Evolutionary conservation across 768 basidiomycete genomes (phyloP), one percentile per base, ranked within the genome.

Genomic region (Coprinopsis cinerea): DNA sequence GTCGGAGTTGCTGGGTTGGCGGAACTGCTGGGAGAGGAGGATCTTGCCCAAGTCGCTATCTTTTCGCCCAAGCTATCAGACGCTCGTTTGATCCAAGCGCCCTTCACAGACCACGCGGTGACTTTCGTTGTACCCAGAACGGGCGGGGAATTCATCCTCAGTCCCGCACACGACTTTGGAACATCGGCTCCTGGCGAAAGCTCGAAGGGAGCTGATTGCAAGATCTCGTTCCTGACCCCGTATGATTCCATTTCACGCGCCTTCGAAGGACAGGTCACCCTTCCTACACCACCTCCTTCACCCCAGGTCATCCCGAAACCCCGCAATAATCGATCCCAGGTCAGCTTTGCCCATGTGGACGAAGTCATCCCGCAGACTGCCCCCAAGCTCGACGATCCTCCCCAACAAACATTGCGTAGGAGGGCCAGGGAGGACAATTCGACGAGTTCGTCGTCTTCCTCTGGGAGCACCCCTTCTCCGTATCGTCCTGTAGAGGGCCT

Each of bases 261-360:
- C 22, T 44, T 59, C 0, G 28, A 34, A 4, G 34, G 50, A 26
- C 40, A 47, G 2, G 54, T 56, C n/a, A 46, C 51, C 22, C 56
- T 72, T 6, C 70, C 67, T 3, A 71, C 69, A 14, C 70, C 70
- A 9, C 70, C 71, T 14, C 64, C 64, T 6, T 71, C 71, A 28
- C 71, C 72, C 7, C 59, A 57, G 28, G n/a, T n/a, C n/a, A 49
- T 68, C 25, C 53, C 51, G 10, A 17, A 59, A 64, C 18, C 53
- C 59, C 28, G 39, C 53, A 17, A 56, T 2, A 36, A 25, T 9
- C 10, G n/a, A 24, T 24, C 32, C 5, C 27, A 32, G 13, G 49
- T 44, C 44, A 51, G 42, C 2, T 51, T 51, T 25, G 30, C 25
- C 10, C 42, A 23, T 4, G 32, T 37, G 5, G 32, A 27, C 25